Conservation (phyloP, 108 stramenopile genomes). For the Skeletonema grethae region DNA sequence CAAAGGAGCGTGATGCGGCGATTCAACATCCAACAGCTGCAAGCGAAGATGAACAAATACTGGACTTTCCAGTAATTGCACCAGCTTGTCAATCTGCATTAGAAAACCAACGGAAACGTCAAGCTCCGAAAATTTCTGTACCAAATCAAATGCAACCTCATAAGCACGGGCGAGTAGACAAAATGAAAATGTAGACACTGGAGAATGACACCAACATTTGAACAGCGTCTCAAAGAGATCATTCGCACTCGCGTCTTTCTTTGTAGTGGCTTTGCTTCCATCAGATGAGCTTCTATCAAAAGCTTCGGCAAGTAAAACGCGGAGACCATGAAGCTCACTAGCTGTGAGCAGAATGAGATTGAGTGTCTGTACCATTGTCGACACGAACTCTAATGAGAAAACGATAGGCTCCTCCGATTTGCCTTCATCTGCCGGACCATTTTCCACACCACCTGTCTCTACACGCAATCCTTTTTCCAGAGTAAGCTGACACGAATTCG, state of each 20-base stretch:
- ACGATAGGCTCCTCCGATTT: conserved; percentile 32
- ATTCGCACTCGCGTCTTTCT: conserved; percentile 39
- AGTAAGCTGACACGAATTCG: conserved; percentile 55
- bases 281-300: conserved; percentile 27
- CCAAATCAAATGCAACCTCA: conserved; percentile 90
- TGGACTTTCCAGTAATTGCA: conserved; percentile 96
- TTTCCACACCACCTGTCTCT: conserved; percentile 11
- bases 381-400: conserved; percentile 86
- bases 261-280: conserved; percentile 3
- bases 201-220: conserved; percentile 97
- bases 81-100: conserved; percentile 98
- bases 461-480: background rate
- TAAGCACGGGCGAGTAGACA: conserved; percentile 96
- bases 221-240: conserved; percentile 87
- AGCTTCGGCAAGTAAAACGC: conserved; percentile 65
- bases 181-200: conserved; percentile 95
- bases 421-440: conserved; percentile 37
- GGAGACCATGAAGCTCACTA: conserved; percentile 89
- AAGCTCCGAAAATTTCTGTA: conserved; percentile 86
- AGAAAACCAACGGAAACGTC: conserved; percentile 96
- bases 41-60: conserved; percentile 96
- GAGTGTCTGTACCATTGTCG: conserved; percentile 97
- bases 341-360: conserved; percentile 97
- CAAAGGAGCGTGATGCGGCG: conserved; percentile 84
- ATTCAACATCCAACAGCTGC: conserved; percentile 93